Evolutionary conservation across 2,329 filamentous ascomycete species (phyloP), one percentile per base, ranked within the genome.

Genomic region (Fusarium stilboides): DNA sequence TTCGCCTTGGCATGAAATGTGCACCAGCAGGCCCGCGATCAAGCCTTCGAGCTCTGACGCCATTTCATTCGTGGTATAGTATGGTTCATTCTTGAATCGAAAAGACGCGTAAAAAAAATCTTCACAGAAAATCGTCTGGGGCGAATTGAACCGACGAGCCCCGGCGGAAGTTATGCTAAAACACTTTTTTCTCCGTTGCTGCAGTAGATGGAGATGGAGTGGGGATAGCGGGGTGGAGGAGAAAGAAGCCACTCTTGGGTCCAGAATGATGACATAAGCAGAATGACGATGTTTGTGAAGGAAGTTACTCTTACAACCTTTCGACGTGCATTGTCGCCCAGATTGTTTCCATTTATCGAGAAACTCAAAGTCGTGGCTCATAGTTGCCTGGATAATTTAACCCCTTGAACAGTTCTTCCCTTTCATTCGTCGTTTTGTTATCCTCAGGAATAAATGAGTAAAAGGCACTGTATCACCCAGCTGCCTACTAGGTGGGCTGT

Each of bases 1-100:
- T 71, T 81, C 79, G 50, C 80, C 80, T 24, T 77, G 75, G 61
- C 79, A 81, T 45, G 80, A 77, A 42, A 81, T 77, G 34, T 80
- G 67, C 49, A 79, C 75, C 62, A 81, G 68, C 45, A 81, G 71
- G 57, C 74, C 73, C 46, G 75, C 77, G 62, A 81, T 79, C 65
- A 80, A 70, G 65, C 77, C 77, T 72, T 81, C 80, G 26, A 80
- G 78, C 68, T 81, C 79, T 62, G 76, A 77, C 57, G 76, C 75
- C 80, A 81, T 81, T 52, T 45, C 68, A 57, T 68, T 43, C 44
- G 26, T 45, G 15, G 52, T 40, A 50, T 42, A 46, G 36, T 49
- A 57, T 31, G 57, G 56, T 24, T 74, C 78, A 80, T 80, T 70
- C 65, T 70, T 74, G 60, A 42, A 46, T 49, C 42, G 56, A 65